Conservation (phyloP, 176 grass and related monocot genomes). For the Aegilops umbellulata region DNA sequence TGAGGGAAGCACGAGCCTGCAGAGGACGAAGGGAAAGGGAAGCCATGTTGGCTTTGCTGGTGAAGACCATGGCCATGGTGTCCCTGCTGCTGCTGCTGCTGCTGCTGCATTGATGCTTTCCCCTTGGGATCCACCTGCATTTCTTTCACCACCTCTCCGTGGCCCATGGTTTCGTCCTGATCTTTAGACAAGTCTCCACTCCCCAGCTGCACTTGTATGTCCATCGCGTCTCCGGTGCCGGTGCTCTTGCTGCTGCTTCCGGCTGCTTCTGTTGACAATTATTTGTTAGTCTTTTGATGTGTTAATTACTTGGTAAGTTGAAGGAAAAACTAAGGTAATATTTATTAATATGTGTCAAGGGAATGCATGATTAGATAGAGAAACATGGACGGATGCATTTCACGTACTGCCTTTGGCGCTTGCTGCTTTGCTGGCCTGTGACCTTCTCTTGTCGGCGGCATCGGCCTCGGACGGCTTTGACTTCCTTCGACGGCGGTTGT, state of each 20-base stretch:
- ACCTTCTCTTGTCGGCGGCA: conserved; percentile 41
- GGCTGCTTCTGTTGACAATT: conserved; percentile 39
- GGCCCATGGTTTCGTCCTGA: conserved; percentile 47
- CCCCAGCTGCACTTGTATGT: conserved; percentile 37
- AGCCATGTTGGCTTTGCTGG: conserved; percentile 39
- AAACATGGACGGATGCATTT: not conserved
- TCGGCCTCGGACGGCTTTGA: conserved; percentile 60
- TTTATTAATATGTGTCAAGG: not conserved
- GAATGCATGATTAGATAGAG: not conserved
- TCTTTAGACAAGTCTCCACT: conserved; percentile 40
- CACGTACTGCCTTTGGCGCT: conserved; percentile 51
- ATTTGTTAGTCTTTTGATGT: not conserved
- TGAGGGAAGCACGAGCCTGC: conserved; percentile 44
- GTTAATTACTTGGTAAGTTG: not conserved
- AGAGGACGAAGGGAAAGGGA: conserved; percentile 50
- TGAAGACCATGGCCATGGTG: conserved; percentile 31
- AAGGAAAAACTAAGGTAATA: not conserved
- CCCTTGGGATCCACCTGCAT: conserved; percentile 51
- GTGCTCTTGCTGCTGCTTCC: conserved; percentile 51
- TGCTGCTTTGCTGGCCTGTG: conserved; percentile 39
- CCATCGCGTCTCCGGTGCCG: conserved; percentile 34
- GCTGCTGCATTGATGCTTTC: conserved; percentile 50
- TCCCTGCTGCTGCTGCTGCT: conserved; percentile 38
- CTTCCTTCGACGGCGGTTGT: conserved; percentile 90
- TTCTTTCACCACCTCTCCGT: conserved; percentile 59